These are phyloP conservation scores for Stereum hirsutum DNA, from an alignment of 1,284 basidiomycete genomes.

Conservation along the genomic window DNA sequence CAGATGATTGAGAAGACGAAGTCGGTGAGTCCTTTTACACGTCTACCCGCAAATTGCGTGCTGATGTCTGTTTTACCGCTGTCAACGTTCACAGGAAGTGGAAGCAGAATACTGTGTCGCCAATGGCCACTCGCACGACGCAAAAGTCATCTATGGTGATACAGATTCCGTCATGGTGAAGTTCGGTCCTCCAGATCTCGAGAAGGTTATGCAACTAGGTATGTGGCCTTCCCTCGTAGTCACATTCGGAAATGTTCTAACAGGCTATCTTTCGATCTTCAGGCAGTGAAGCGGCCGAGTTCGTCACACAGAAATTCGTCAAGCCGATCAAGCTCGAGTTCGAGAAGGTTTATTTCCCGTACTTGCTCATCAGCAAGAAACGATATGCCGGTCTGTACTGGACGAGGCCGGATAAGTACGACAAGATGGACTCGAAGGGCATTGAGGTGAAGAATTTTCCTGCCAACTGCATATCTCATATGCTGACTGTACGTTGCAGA, in stretches of 20 bases:
- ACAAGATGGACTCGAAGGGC: constrained; percentile 98
- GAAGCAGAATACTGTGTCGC: constrained; percentile 80
- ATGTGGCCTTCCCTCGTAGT: constrained; percentile 13
- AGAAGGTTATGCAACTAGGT: constrained; percentile 85
- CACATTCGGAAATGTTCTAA: too few species aligned
- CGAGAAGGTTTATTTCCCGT: constrained; percentile 97
- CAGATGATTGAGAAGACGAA: constrained; percentile 98
- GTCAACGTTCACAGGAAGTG: constrained; percentile 51
- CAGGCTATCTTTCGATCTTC: constrained; percentile 1
- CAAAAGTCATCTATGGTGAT: constrained; percentile 93
- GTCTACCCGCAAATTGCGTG: not conserved
- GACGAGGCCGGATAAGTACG: constrained; percentile 89
- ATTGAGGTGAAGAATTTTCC: constrained; percentile 66
- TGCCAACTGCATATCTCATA: constrained; percentile 4
- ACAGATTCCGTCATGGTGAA: constrained; percentile 98
- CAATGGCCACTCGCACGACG: constrained; percentile 82
- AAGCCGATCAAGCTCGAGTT: constrained; percentile 97
- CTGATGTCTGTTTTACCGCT: not conserved
- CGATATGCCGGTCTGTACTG: constrained; percentile 95
- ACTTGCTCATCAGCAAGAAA: constrained; percentile 94
- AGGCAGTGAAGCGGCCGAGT: constrained; percentile 91
- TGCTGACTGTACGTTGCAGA: constrained; percentile 37
- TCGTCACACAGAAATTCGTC: constrained; percentile 88
- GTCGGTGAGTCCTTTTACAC: constrained; percentile 34
- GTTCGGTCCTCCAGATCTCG: constrained; percentile 84